These are phyloP conservation scores for Arabidopsis thaliana DNA, from an alignment of 345 rosid species.

Conservation along the genomic window TAIR10.1 NC_003070.9:29439001-29439500, in stretches of 20 bases:
- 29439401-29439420: neutral
- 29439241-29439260: conserved; percentile 4
- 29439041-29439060: neutral
- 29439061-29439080: neutral
- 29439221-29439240: conserved; percentile 12
- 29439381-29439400: neutral
- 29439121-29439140: neutral
- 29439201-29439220: neutral
- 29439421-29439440: neutral
- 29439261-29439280: conserved; percentile 25
- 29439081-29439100: neutral
- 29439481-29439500: neutral
- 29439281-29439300: conserved; percentile 30
- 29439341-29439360: conserved; percentile 20
- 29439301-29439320: conserved; percentile 15
- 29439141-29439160: neutral
- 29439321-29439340: conserved; percentile 22
- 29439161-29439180: neutral
- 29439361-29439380: conserved; percentile 16
- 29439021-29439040: conserved; percentile 38
- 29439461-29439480: neutral
- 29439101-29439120: neutral
- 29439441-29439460: neutral
- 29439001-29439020: conserved; percentile 28
- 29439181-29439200: neutral